Base-by-base conservation (phyloP, 345 rosid species). In the Ceriops decandra region DNA sequence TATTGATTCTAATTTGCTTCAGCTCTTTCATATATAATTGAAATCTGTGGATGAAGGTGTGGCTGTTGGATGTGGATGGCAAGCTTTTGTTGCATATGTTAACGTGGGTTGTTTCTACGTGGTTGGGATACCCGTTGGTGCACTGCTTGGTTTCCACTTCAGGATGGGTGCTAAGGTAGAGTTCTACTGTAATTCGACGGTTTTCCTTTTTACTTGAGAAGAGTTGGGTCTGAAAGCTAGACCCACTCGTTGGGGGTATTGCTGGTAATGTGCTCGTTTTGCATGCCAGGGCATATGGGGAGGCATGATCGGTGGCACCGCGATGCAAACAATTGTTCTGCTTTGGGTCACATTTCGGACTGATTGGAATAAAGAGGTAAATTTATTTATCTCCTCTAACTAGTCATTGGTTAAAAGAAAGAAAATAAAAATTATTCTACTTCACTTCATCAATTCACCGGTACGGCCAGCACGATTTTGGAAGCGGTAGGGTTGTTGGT, bases 11-110 rank as follows among this genome's bases (percentile, higher is more conserved):
- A 5, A 22, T 24, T 9, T 3, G 11, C 24, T 54, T 54, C 28
- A 19, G 4, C 8, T 52, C 22, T 19, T 20, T 52, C 57, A 22
- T 54, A 22, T 54, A 22, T 1, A 22, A n/a, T 6, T 54, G 58
- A 20, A 54, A 19, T 22, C 27, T 54, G 58, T 54, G 16, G 2
- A 13, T 54, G 52, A 24, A 91, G 96, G 93, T 63, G 97, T 91
- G 68, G 97, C 93, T 7, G 82, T 91, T 19, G 97, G 97, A 27
- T 86, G 89, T 0, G 96, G 97, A 32, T 86, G 97, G 96, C 96
- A 91, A 78, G 83, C 87, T 0, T 67, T 26, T 33, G 89, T 89
- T 33, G 97, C 97, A 0, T 91, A 81, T 52, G 70, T 91, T 68
- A 91, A 91, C 73, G 63, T 91, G 30, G 88, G 82, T 7, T 91